phyloP scores from a whole-genome alignment of 306 rosid species.

The Senna siamea region DNA sequence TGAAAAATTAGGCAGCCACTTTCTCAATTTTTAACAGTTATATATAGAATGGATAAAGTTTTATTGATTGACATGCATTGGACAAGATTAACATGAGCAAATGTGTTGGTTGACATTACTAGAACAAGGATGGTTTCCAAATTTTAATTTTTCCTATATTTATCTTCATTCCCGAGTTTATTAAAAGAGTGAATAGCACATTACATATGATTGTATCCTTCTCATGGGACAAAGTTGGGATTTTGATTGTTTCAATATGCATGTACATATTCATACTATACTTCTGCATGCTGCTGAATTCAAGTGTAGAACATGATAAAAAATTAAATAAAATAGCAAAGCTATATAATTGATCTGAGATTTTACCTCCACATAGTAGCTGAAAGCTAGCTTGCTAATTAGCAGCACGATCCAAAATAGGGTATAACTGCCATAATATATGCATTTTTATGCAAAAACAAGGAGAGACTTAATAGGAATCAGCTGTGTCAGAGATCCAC shows the following conservation, averaged over 20 bases:
- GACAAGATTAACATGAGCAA: background rate
- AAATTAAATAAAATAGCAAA: background rate
- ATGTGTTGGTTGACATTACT: background rate
- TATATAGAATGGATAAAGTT: no score
- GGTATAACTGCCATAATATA: slow-evolving; percentile 73
- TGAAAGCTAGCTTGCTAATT: slow-evolving; percentile 92
- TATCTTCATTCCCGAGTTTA: background rate
- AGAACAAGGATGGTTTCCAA: background rate
- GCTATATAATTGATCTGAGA: slow-evolving; percentile 4
- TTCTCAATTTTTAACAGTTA: background rate
- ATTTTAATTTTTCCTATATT: background rate
- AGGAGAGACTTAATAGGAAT: slow-evolving; percentile 20
- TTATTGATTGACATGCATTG: background rate
- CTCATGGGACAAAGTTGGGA: slow-evolving; percentile 11
- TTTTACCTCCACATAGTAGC: slow-evolving; percentile 96
- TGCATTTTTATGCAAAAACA: slow-evolving; percentile 19
- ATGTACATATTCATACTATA: background rate
- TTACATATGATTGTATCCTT: background rate
- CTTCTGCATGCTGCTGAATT: background rate
- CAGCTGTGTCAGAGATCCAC: slow-evolving; percentile 15
- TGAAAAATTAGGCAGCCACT: background rate
- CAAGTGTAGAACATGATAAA: background rate
- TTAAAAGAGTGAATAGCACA: background rate
- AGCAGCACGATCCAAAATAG: slow-evolving; percentile 91
- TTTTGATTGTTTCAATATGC: background rate